A percentile compares a stretch with the other conserved stretches of the same genome.
Conservation (phyloP, 2,329 filamentous ascomycete genomes). For the Xylariaceae sp. region DNA sequence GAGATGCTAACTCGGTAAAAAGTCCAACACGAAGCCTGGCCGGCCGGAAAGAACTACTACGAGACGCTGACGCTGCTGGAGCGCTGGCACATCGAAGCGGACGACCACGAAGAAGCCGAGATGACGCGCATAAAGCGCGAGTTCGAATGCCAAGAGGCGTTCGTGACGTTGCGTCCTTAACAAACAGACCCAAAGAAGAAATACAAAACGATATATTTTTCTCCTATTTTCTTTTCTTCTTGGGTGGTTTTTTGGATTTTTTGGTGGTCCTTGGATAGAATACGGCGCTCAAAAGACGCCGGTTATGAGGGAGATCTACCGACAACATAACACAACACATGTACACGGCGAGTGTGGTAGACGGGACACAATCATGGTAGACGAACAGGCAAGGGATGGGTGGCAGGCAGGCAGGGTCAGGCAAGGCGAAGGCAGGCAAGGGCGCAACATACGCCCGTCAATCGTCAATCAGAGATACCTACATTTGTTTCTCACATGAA, state of each 20-base stretch:
- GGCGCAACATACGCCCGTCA: no score
- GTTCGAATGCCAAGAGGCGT: slow-evolving; percentile 21
- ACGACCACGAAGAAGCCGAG: slow-evolving; percentile 22
- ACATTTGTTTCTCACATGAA: not conserved
- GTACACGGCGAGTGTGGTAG: no score
- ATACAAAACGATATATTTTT: no score
- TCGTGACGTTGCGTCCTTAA: slow-evolving; percentile 10
- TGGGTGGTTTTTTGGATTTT: not conserved
- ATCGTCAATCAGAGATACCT: no score
- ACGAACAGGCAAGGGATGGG: no score
- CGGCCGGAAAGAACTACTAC: slow-evolving; percentile 28
- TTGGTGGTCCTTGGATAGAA: no score
- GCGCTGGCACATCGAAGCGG: slow-evolving; percentile 25
- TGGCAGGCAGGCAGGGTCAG: no score
- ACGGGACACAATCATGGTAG: no score
- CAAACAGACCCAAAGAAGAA: not conserved
- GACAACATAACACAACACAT: no score
- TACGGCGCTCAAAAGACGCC: no score
- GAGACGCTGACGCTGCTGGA: slow-evolving; percentile 27
- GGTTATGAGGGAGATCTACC: no score
- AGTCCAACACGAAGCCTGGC: slow-evolving; percentile 23
- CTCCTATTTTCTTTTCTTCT: not conserved
- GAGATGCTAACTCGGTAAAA: slow-evolving; percentile 3
- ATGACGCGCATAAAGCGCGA: slow-evolving; percentile 20
- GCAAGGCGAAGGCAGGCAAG: no score